Conservation (phyloP, 306 rosid species). For the Castanopsis chinensis region DNA sequence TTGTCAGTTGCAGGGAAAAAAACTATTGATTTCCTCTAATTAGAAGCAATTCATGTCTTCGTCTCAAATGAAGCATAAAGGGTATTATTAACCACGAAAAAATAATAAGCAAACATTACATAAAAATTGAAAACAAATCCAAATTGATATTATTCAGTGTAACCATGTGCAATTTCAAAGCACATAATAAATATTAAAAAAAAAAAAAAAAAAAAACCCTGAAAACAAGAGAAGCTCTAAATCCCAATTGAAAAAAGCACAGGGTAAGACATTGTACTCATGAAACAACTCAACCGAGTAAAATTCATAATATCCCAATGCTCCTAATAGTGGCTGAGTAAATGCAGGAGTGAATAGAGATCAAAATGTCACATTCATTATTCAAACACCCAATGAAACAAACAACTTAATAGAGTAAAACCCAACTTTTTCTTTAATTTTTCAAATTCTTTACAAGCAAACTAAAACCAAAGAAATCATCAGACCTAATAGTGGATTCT, state of each 20-base stretch:
- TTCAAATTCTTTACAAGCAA: not conserved
- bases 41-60: not conserved
- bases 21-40: not conserved
- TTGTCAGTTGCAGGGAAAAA: not conserved
- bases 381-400: not conserved
- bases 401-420: not conserved
- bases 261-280: not conserved
- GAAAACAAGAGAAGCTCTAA: not conserved
- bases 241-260: not conserved
- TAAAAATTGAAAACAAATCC: not conserved
- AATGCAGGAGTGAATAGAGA: not conserved
- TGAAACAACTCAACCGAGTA: not conserved
- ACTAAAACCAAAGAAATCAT: not conserved
- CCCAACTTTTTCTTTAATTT: too few relatives aligned
- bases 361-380: not conserved
- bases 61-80: not conserved
- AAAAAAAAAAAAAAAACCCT: not conserved
- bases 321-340: not conserved
- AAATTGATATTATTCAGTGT: not conserved
- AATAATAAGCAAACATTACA: not conserved
- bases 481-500: not conserved
- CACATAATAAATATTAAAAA: not conserved
- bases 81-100: not conserved
- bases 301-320: not conserved
- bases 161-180: not conserved